Percentiles rank a stretch among this genome's conserved stretches.
These are phyloP conservation scores for Heterobasidion annosum DNA, from an alignment of 1,284 basidiomycete genomes.

Conservation along the genomic window DNA sequence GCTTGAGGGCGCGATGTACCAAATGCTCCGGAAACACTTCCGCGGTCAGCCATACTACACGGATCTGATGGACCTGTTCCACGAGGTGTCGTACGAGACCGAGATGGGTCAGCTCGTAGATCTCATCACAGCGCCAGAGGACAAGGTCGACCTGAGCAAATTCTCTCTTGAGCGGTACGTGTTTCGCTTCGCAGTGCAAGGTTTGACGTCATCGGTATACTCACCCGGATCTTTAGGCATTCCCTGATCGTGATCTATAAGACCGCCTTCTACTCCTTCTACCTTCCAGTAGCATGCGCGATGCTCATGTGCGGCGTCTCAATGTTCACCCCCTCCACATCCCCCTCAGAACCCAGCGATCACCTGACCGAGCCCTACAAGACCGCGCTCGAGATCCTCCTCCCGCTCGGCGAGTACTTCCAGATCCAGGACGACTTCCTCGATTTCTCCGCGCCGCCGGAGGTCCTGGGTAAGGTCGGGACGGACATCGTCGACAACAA, in stretches of 20 bases:
- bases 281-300: slow-evolving; percentile 94
- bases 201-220: slow-evolving; percentile 1
- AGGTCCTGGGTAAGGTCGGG: slow-evolving; percentile 94
- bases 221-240: slow-evolving; percentile 44
- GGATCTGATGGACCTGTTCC: slow-evolving; percentile 88
- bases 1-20: slow-evolving; percentile 93
- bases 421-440: slow-evolving; percentile 98
- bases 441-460: slow-evolving; percentile 86
- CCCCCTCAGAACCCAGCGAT: slow-evolving; percentile 64
- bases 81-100: slow-evolving; percentile 87
- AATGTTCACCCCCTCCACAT: slow-evolving; percentile 92
- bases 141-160: slow-evolving; percentile 77
- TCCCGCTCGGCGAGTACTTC: slow-evolving; percentile 97
- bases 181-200: background rate
- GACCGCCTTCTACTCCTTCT: slow-evolving; percentile 98
- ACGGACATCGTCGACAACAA: slow-evolving; percentile 99
- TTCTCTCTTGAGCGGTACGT: slow-evolving; percentile 80
- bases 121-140: slow-evolving; percentile 91
- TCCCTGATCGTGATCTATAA: slow-evolving; percentile 95
- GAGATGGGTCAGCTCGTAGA: slow-evolving; percentile 96
- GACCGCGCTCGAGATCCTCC: slow-evolving; percentile 74
- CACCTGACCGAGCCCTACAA: slow-evolving; percentile 58
- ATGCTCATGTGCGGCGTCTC: slow-evolving; percentile 78
- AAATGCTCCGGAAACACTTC: slow-evolving; percentile 86
- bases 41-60: slow-evolving; percentile 77